Evolutionary conservation across 305 asterid species (phyloP).

Genomic region (Ilex paraguariensis): DNA sequence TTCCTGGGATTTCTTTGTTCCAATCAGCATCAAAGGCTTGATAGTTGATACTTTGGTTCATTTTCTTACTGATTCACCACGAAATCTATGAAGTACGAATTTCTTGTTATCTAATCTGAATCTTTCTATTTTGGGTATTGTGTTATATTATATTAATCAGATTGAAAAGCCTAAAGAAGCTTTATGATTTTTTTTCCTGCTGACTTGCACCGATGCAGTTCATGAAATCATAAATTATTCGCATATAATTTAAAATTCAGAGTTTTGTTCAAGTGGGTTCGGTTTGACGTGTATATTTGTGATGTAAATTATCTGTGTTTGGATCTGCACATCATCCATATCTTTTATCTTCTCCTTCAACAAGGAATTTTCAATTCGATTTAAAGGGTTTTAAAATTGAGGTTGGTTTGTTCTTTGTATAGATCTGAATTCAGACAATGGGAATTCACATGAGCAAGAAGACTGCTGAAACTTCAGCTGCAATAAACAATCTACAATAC

Average conservation of each 20-base stretch:
- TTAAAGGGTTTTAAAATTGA: no score
- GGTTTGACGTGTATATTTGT: no score
- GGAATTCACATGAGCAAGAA: conserved; percentile 86
- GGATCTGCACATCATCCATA: background rate
- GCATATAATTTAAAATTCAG: no score
- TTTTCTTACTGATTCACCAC: conserved; percentile 16
- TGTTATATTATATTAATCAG: no score
- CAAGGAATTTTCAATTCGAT: no score
- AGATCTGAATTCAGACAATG: conserved; percentile 26
- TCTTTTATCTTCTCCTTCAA: background rate
- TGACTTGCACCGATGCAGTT: no score
- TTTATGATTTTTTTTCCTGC: no score
- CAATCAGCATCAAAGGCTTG: conserved; percentile 11
- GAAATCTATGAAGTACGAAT: conserved; percentile 22
- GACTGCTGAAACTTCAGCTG: conserved; percentile 51
- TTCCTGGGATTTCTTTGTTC: background rate
- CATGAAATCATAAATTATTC: no score
- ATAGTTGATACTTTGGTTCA: conserved; percentile 3
- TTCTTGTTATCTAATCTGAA: conserved; percentile 10
- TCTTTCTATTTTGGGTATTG: conserved; percentile 2
- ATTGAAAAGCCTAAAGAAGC: no score
- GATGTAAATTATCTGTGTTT: background rate
- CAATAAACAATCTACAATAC: conserved; percentile 51
- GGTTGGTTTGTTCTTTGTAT: background rate
- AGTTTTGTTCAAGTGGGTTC: no score